These are phyloP conservation scores for Isabelozyma rhagii DNA, from an alignment of 805 yeast genomes.

Conservation along the genomic window DNA sequence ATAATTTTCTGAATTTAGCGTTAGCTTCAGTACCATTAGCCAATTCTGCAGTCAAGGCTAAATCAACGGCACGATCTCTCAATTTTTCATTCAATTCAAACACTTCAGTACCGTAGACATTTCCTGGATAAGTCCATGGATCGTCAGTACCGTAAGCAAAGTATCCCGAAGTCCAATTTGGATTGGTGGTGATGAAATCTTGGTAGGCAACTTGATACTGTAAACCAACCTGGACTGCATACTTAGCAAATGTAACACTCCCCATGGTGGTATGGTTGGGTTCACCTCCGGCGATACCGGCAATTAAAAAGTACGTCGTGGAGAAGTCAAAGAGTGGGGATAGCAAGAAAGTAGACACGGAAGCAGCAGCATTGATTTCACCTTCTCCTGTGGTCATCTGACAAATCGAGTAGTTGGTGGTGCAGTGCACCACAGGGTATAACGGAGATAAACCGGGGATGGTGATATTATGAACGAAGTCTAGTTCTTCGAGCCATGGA, in stretches of 20 bases:
- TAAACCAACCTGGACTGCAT: conserved; percentile 58
- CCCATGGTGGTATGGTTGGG: conserved; percentile 57
- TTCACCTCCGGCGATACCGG: conserved; percentile 67
- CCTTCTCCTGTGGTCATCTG: conserved; percentile 66
- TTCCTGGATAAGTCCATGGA: conserved; percentile 49
- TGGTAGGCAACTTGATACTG: conserved; percentile 57
- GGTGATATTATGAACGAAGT: conserved; percentile 52
- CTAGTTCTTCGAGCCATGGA: conserved; percentile 49
- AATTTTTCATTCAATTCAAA: conserved; percentile 58
- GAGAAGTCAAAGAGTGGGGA: conserved; percentile 55
- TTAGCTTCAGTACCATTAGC: conserved; percentile 45
- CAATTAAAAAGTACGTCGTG: conserved; percentile 58
- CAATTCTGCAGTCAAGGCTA: conserved; percentile 46
- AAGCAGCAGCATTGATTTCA: conserved; percentile 63
- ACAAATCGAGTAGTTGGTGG: conserved; percentile 50
- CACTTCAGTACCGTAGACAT: conserved; percentile 62
- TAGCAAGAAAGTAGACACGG: conserved; percentile 52
- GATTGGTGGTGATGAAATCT: conserved; percentile 28
- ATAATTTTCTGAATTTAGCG: conserved; percentile 44
- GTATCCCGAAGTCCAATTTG: conserved; percentile 61
- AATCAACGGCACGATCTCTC: conserved; percentile 53
- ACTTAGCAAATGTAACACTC: conserved; percentile 57
- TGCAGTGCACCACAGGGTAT: conserved; percentile 57
- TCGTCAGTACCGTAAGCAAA: conserved; percentile 51
- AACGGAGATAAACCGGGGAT: conserved; percentile 65